Percentiles rank a stretch among this genome's conserved stretches.
Conservation (phyloP, 768 basidiomycete genomes). For the Amanita inopinata region DNA sequence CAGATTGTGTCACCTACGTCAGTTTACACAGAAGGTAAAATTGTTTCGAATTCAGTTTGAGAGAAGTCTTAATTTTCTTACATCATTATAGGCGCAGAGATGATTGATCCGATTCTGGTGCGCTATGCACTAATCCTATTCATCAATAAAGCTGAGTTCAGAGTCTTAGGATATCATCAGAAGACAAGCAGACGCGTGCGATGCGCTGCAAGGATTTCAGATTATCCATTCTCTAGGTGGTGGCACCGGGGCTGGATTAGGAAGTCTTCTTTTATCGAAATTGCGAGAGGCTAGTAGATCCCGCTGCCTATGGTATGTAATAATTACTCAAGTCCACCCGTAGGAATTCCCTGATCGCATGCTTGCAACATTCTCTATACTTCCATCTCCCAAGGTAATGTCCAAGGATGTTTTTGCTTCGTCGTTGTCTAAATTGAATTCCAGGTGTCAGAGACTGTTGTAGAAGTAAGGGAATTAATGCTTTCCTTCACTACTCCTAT, state of each 20-base stretch:
- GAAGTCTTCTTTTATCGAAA: slow-evolving; percentile 72
- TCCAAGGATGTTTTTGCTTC: not conserved
- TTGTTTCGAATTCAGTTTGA: slow-evolving; percentile 4
- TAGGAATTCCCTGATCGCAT: slow-evolving; percentile 48
- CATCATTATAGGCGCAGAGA: slow-evolving; percentile 62
- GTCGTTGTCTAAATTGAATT: not conserved
- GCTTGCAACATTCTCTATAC: slow-evolving; percentile 44
- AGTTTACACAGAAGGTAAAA: slow-evolving; percentile 84
- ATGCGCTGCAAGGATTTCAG: slow-evolving; percentile 88
- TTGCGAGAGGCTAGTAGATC: slow-evolving; percentile 70
- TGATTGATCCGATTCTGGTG: slow-evolving; percentile 77
- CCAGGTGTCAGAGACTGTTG: slow-evolving; percentile 47
- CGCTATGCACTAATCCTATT: not conserved
- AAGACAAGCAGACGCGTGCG: slow-evolving; percentile 71
- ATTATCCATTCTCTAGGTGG: slow-evolving; percentile 85
- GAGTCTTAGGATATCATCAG: slow-evolving; percentile 56
- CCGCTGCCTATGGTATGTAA: too few species aligned
- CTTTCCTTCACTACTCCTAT: slow-evolving; percentile 25
- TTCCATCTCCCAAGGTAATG: slow-evolving; percentile 41
- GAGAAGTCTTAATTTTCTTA: not conserved
- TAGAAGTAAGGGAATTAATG: slow-evolving; percentile 53
- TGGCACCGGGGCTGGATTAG: slow-evolving; percentile 83
- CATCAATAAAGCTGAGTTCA: not conserved
- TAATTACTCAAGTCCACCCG: too few species aligned
- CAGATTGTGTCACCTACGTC: slow-evolving; percentile 6